phyloP scores from a whole-genome alignment of 2,329 filamentous ascomycete species.

The Penicillium hesseltinei region DNA sequence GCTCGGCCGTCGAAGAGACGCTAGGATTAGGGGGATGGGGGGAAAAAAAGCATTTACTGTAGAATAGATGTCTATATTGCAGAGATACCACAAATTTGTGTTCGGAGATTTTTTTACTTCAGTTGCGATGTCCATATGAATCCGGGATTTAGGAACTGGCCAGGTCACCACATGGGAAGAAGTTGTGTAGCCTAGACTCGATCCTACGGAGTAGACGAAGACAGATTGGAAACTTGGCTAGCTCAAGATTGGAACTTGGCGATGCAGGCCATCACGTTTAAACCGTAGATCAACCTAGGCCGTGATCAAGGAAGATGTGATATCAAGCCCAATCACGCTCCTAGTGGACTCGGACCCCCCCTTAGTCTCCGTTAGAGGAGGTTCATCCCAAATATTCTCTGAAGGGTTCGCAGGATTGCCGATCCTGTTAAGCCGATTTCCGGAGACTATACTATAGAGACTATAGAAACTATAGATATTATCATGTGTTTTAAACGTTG shows the following conservation, averaged over 20 bases:
- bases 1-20: conserved; percentile 67
- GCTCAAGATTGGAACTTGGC: not conserved
- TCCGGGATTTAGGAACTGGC: conserved; percentile 4
- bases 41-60: conserved; percentile 3
- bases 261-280: conserved; percentile 9
- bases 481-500: not conserved
- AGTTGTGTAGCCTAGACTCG: not conserved
- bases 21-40: not conserved
- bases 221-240: not conserved
- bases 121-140: not conserved
- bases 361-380: not conserved
- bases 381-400: not conserved
- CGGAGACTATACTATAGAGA: no score
- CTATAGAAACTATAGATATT: not conserved
- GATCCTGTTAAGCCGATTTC: not conserved
- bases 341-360: not conserved
- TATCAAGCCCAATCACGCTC: conserved; percentile 6
- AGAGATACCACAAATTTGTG: conserved; percentile 15
- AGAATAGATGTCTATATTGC: conserved; percentile 18
- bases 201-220: not conserved
- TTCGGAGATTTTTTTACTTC: not conserved
- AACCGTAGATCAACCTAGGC: conserved; percentile 1
- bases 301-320: conserved; percentile 5
- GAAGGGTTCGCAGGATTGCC: not conserved
- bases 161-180: conserved; percentile 9